Conservation (phyloP, 1,284 basidiomycete genomes). For the Peniophora sp. region DNA sequence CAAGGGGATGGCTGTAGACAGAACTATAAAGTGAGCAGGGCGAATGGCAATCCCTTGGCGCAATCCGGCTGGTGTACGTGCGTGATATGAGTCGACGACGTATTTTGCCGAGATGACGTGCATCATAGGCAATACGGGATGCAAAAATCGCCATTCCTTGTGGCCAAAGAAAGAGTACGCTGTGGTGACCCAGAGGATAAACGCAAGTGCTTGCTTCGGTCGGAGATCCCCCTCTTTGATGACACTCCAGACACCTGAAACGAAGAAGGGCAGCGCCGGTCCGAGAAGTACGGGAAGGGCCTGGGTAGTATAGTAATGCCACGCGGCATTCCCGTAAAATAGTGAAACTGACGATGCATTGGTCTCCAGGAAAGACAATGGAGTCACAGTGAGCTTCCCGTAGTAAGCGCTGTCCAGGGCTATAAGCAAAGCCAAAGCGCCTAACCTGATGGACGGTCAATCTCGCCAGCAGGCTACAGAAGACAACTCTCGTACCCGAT, state of each 20-base stretch:
- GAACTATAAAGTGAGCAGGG: constrained; percentile 28
- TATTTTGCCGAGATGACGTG: constrained; percentile 75
- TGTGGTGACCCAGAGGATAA: constrained; percentile 56
- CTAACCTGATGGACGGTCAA: constrained; percentile 21
- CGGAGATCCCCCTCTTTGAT: constrained; percentile 12
- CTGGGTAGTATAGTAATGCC: constrained; percentile 88
- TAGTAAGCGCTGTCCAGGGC: constrained; percentile 68
- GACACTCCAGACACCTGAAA: constrained; percentile 48
- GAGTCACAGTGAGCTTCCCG: constrained; percentile 60
- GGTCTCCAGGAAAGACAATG: constrained; percentile 73
- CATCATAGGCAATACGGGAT: constrained; percentile 84
- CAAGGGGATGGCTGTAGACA: constrained; percentile 50
- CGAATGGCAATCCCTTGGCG: constrained; percentile 24
- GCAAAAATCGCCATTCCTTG: constrained; percentile 97
- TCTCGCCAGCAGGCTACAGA: not conserved
- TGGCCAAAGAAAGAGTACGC: constrained; percentile 79
- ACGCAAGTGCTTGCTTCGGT: constrained; percentile 40
- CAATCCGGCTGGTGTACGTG: constrained; percentile 4
- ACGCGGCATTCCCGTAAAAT: constrained; percentile 88
- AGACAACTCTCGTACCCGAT: constrained; percentile 33
- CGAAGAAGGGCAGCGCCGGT: constrained; percentile 64
- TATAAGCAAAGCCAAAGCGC: constrained; percentile 32
- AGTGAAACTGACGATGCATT: constrained; percentile 80
- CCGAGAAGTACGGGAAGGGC: constrained; percentile 78
- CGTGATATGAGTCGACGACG: constrained; percentile 41